Conservation (phyloP, 2,329 filamentous ascomycete species). For the Trichophyton simii region DNA sequence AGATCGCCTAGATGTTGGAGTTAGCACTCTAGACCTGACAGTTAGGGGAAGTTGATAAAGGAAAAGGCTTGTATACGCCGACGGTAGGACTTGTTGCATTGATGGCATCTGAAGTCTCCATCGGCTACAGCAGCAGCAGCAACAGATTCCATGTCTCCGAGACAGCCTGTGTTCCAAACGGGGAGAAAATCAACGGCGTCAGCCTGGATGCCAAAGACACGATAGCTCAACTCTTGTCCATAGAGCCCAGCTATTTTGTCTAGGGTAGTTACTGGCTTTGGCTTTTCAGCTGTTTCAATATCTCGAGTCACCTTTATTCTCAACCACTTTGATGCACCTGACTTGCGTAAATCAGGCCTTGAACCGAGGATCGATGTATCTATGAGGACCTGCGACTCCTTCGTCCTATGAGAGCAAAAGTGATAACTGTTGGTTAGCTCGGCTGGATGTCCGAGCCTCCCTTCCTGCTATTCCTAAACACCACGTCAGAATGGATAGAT, state of each 20-base stretch:
- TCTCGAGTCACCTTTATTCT: not conserved
- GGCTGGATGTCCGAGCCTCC: not conserved
- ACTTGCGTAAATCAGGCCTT: not conserved
- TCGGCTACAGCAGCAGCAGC: not conserved
- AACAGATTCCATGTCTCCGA: not conserved
- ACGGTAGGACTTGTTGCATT: constrained; percentile 1
- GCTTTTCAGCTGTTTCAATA: not conserved
- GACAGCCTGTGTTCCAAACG: not conserved
- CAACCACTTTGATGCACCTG: not conserved
- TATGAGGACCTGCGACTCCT: not conserved
- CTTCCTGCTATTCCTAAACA: not conserved
- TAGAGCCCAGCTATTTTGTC: not conserved
- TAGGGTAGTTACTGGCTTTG: not conserved
- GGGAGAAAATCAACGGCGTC: not conserved
- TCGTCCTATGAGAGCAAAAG: not conserved
- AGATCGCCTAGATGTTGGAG: not conserved
- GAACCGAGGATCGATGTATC: not conserved
- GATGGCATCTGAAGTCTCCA: not conserved
- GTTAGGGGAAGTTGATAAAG: not conserved
- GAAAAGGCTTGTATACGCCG: not conserved
- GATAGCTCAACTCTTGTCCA: not conserved
- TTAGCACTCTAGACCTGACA: not conserved
- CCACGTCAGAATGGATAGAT: not conserved
- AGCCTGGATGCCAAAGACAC: not conserved
- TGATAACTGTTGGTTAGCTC: not conserved